phyloP scores from a whole-genome alignment of 129 eudicot genomes.

The Chrysanthemum seticuspe region DNA sequence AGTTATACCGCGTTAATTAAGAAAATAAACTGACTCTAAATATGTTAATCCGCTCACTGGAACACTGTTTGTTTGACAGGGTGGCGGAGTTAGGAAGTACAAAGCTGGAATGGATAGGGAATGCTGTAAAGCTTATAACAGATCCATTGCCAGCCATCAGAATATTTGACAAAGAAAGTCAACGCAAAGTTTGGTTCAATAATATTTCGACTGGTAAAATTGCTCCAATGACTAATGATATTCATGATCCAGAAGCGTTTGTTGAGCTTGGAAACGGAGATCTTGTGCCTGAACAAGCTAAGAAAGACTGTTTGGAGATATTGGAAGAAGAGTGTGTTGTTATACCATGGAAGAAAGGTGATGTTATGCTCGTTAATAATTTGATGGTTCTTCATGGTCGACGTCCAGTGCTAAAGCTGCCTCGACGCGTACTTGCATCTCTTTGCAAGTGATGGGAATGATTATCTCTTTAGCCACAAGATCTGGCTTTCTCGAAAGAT shows the following conservation, averaged over 20 bases:
- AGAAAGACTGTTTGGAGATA: too few relatives aligned
- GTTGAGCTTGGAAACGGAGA: conserved; percentile 29
- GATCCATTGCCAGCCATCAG: conserved; percentile 69
- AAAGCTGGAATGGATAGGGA: conserved; percentile 76
- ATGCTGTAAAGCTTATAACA: conserved; percentile 46
- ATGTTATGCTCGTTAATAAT: conserved; percentile 67
- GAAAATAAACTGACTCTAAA: not conserved
- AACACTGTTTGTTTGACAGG: conserved; percentile 39
- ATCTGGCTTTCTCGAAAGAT: too few relatives aligned
- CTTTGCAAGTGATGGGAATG: conserved; percentile 53
- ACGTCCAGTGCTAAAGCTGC: conserved; percentile 54
- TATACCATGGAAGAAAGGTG: conserved; percentile 81
- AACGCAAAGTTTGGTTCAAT: conserved; percentile 79
- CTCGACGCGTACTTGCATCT: conserved; percentile 76
- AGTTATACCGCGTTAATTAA: not conserved
- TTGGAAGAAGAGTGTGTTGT: conserved; percentile 35
- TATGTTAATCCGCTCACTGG: not conserved
- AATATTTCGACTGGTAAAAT: conserved; percentile 50
- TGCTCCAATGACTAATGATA: conserved; percentile 48
- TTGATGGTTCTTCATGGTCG: conserved; percentile 79
- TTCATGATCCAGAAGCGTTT: conserved; percentile 30
- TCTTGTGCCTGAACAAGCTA: too few relatives aligned
- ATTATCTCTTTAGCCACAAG: too few relatives aligned
- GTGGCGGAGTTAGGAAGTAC: conserved; percentile 57
- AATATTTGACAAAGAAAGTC: conserved; percentile 39